phyloP scores from a whole-genome alignment of 2,329 filamentous ascomycete species.

The Fusarium haematococcum region DNA sequence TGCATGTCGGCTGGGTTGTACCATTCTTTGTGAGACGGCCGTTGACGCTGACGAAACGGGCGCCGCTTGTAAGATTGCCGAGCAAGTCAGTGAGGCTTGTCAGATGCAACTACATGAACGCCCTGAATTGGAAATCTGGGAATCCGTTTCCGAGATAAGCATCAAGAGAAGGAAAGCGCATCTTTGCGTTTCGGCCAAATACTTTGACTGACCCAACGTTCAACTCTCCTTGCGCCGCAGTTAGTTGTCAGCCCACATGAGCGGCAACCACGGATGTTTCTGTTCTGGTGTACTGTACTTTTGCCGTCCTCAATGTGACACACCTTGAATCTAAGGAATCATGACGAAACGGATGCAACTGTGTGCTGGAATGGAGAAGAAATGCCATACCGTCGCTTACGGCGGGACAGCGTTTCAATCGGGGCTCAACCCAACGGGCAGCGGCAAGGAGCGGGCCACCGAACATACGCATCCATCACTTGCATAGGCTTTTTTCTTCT shows the following conservation, averaged over 20 bases:
- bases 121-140: conserved; percentile 8
- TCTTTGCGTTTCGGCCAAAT: background rate
- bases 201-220: background rate
- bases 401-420: conserved; percentile 38
- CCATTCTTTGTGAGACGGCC: conserved; percentile 10
- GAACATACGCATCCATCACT: conserved; percentile 20
- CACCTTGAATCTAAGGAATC: conserved; percentile 22
- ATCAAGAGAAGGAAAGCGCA: background rate
- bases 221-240: background rate
- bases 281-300: background rate
- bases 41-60: conserved; percentile 13
- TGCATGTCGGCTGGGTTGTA: conserved; percentile 12
- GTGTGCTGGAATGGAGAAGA: conserved; percentile 14
- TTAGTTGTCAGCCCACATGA: conserved; percentile 9
- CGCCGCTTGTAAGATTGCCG: conserved; percentile 2
- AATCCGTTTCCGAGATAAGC: conserved; percentile 10
- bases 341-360: conserved; percentile 36
- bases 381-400: conserved; percentile 42
- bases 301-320: conserved; percentile 25
- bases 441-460: conserved; percentile 12
- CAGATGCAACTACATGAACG: conserved; percentile 24
- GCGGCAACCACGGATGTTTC: conserved; percentile 11
- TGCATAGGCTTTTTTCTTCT: conserved; percentile 17
- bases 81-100: background rate
- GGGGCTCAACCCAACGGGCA: conserved; percentile 11